Evolutionary conservation across 2,329 filamentous ascomycete species (phyloP), one percentile per base, ranked within the genome.

Genomic region (Fusarium nematophilum): DNA sequence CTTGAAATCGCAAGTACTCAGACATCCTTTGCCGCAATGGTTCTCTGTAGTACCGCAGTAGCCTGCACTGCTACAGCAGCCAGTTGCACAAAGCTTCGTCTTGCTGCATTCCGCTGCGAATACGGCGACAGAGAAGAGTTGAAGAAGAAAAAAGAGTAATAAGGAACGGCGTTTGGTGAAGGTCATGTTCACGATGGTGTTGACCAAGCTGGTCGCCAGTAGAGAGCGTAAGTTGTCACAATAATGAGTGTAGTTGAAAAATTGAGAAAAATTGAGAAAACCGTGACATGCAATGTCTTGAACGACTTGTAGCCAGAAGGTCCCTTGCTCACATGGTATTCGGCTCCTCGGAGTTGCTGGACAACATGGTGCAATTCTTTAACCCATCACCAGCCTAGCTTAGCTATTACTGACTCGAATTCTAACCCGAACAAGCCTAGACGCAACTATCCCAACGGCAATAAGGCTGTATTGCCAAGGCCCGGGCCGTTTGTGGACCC

Each of bases 1-100:
- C 38, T 72, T 70, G 36, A 58, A 56, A 25, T 66, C 55, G 43
- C 71, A 74, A 17, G 53, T 46, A 48, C 61, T 57, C 56, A 66
- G 57, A 57, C 61, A 54, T 37, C 52, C 47, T 27, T 56, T 47
- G 6, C 55, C 47, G 10, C 31, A 34, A 15, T 34, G 31, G 8
- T 34, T 56, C 2, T 61, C 65, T 0, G 66, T 67, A 13, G 66
- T 46, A 18, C 70, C 68, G 34, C 70, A 65, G 53, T 53, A 56
- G 10, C 64, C 53, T 15, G 48, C 45, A 26, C 40, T 48, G 30
- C 64, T 59, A 36, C 57, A 69, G 45, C 56, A 69, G 21, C 59
- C 62, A 31, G 60, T 55, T 26, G 50, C 47, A 25, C 57, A 69
- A 9, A 56, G 55, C 15, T 59, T 68, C 0, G 46, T 53, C 9